Percentiles rank a stretch among this genome's conserved stretches.
phyloP scores from a whole-genome alignment of 306 rosid genomes.

The Adenanthera pavonina region DNA sequence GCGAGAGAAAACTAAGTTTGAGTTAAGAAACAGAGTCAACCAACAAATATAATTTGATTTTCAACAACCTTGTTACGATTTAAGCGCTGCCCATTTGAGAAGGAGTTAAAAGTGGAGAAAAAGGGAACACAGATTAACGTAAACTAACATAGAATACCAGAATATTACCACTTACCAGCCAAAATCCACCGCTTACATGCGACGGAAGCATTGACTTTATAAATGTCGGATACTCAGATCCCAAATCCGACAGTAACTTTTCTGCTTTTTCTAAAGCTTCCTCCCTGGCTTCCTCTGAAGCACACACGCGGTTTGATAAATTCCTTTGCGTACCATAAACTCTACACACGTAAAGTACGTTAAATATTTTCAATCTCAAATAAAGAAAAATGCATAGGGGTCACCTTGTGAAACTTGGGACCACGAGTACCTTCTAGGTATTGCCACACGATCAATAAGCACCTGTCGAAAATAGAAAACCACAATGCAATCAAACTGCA shows the following conservation, averaged over 20 bases:
- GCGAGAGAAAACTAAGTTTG: not conserved
- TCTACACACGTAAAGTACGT: slow-evolving; percentile 21
- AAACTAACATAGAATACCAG: not conserved
- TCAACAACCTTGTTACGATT: not conserved
- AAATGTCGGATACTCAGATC: slow-evolving; percentile 54
- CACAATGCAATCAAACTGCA: not conserved
- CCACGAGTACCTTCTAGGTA: slow-evolving; percentile 56
- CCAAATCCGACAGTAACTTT: slow-evolving; percentile 47
- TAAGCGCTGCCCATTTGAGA: not conserved
- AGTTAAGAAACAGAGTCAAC: not conserved
- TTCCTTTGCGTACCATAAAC: slow-evolving; percentile 55
- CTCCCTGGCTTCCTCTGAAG: slow-evolving; percentile 62
- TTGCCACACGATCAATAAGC: slow-evolving; percentile 48
- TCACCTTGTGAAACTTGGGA: not conserved
- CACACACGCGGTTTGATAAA: slow-evolving; percentile 63
- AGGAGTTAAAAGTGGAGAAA: not conserved
- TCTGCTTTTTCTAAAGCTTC: slow-evolving; percentile 70
- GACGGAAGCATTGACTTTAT: slow-evolving; percentile 83
- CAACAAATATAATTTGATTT: not conserved
- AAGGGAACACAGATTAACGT: not conserved
- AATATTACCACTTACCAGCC: slow-evolving; percentile 84
- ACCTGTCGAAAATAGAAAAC: slow-evolving; percentile 43
- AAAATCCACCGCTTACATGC: slow-evolving; percentile 84
- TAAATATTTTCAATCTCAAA: not conserved
- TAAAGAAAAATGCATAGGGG: not conserved